Base-by-base conservation (phyloP, 352 stramenopile species). In the Phytopythium delawarense region DNA sequence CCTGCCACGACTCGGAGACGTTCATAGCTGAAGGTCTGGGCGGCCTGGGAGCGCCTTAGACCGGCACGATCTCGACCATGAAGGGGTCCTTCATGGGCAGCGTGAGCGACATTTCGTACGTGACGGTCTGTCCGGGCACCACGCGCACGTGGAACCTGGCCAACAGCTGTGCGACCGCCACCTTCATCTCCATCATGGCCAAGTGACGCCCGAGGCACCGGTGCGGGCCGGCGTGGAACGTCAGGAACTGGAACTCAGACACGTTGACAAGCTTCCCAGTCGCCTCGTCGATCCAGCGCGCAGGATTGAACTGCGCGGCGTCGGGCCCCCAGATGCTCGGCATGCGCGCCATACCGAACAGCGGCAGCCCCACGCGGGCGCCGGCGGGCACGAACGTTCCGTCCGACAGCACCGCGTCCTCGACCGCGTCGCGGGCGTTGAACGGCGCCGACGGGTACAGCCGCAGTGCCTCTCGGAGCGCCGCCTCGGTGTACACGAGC, bases 181-280 rank as follows among this genome's bases (percentile, higher is more conserved):
- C 70, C 48, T 87, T 87, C 61, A 86, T 81, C 63, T 89, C 76
- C 2, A 89, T 37, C 65, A 89, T 67, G 20, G 81, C 74, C 20
- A 92, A 15, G 23, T 74, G 67, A 51, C 74, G 80, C 13, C 81
- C 83, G 0, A 88, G 66, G 51, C 83, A 90, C 45, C 64, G 60
- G 30, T 81, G 66, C 34, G 71, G 75, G 8, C 81, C 83, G 15
- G 71, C 79, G 57, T 84, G 72, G 65, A 92, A 92, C 2, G 76
- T 51, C 4, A 69, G 57, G 62, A 84, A 88, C 51, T 88, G 60
- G 69, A 69, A 91, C 20, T 66, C 25, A 9, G 75, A 82, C 8
- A 75, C 50, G 54, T 21, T 51, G 13, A 60, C 28, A 13, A 71
- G 52, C 45, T 76, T 77, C 18, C 57, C 61, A 3, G 59, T 58